Percentiles rank a stretch among this genome's conserved stretches.
Conservation (phyloP, 1,284 basidiomycete species). For the Tilletiaria anomala region DNA sequence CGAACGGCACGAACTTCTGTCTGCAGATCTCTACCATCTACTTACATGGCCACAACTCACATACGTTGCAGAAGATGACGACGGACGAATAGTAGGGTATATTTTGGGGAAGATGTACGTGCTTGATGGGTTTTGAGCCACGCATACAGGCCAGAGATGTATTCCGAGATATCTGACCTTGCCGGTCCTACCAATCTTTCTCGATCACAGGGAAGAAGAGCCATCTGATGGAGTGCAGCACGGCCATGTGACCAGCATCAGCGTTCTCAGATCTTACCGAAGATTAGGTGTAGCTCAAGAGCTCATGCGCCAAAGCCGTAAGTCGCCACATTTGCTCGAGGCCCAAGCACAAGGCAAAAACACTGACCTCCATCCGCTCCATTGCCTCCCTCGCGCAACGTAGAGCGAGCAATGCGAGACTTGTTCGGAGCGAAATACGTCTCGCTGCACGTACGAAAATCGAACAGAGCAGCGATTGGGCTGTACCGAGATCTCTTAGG, state of each 20-base stretch:
- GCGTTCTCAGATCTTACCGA: slow-evolving; percentile 32
- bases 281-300: slow-evolving; percentile 36
- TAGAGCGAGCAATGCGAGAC: slow-evolving; percentile 37
- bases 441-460: slow-evolving; percentile 35
- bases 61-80: slow-evolving; percentile 79
- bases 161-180: too few relatives aligned
- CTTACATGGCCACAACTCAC: slow-evolving; percentile 87
- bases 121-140: too few relatives aligned
- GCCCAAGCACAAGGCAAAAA: background rate
- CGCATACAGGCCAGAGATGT: too few relatives aligned
- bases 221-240: slow-evolving; percentile 36
- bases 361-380: background rate
- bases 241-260: slow-evolving; percentile 38
- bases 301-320: slow-evolving; percentile 37
- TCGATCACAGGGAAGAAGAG: slow-evolving; percentile 26
- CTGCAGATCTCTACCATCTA: slow-evolving; percentile 73
- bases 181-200: background rate
- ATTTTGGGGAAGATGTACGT: slow-evolving; percentile 74
- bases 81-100: slow-evolving; percentile 81
- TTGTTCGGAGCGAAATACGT: slow-evolving; percentile 35
- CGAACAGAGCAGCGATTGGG: slow-evolving; percentile 37
- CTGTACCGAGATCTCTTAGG: slow-evolving; percentile 36
- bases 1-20: too few relatives aligned
- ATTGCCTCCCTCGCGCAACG: background rate
- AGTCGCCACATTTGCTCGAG: slow-evolving; percentile 5